Evolutionary conservation across 306 rosid genomes (phyloP).

Genomic region (Rosa chinensis): DNA sequence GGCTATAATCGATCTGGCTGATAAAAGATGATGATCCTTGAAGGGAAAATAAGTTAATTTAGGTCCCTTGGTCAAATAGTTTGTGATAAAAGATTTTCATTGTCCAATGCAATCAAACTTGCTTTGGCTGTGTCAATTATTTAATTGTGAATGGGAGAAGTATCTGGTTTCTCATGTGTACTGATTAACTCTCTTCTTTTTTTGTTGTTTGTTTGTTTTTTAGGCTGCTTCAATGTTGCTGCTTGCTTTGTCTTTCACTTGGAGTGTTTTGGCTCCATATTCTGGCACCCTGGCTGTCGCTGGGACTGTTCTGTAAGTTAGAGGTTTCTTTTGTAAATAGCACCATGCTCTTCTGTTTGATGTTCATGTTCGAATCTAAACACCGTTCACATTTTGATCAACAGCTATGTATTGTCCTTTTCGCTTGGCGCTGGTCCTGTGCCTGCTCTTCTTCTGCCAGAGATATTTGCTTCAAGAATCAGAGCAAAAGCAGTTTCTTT

Average conservation of each 20-base stretch:
- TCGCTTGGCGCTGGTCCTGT: slow-evolving; percentile 99
- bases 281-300: slow-evolving; percentile 81
- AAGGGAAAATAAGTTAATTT: too few relatives aligned
- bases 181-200: neutral
- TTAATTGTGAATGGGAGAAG: slow-evolving; percentile 16
- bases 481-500: slow-evolving; percentile 95
- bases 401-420: slow-evolving; percentile 92
- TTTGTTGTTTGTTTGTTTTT: neutral
- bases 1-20: neutral
- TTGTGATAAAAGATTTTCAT: neutral
- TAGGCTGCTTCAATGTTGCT: slow-evolving; percentile 98
- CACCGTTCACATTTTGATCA: slow-evolving; percentile 1
- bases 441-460: slow-evolving; percentile 97
- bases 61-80: neutral
- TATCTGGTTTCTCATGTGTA: neutral
- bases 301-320: slow-evolving; percentile 94
- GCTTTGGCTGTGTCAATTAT: neutral
- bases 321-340: neutral
- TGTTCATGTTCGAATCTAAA: slow-evolving; percentile 1
- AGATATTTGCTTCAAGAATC: slow-evolving; percentile 94
- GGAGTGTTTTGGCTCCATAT: slow-evolving; percentile 78
- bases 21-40: neutral
- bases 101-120: neutral
- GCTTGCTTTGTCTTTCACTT: slow-evolving; percentile 79
- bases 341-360: neutral